phyloP scores from a whole-genome alignment of 805 yeast genomes.

The Starmerella stellata region DNA sequence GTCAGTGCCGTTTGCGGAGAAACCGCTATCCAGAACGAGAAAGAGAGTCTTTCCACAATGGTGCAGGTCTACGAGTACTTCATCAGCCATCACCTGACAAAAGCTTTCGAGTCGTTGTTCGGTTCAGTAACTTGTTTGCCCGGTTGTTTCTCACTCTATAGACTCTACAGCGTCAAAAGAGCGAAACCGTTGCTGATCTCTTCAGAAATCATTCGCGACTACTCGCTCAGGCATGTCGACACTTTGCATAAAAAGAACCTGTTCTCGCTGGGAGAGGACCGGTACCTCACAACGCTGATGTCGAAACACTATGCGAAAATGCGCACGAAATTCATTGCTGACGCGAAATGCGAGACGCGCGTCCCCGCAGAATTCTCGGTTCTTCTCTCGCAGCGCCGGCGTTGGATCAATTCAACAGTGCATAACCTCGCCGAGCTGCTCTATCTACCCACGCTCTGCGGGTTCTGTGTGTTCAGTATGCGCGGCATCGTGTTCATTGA shows the following conservation, averaged over 20 bases:
- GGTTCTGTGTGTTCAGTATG: conserved; percentile 44
- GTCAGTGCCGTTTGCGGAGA: conserved; percentile 49
- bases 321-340: conserved; percentile 37
- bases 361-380: conserved; percentile 59
- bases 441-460: conserved; percentile 40
- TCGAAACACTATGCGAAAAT: conserved; percentile 38
- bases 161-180: conserved; percentile 31
- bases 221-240: conserved; percentile 37
- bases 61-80: conserved; percentile 48
- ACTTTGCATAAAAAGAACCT: conserved; percentile 44
- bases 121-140: conserved; percentile 51
- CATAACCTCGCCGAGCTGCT: conserved; percentile 43
- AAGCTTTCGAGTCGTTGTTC: conserved; percentile 43
- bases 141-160: conserved; percentile 45
- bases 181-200: conserved; percentile 41
- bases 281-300: conserved; percentile 41
- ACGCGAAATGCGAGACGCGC: conserved; percentile 40
- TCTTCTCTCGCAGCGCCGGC: conserved; percentile 82
- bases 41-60: conserved; percentile 37
- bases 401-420: conserved; percentile 52
- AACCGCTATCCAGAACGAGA: conserved; percentile 40
- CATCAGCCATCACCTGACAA: conserved; percentile 45
- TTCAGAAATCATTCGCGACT: conserved; percentile 41
- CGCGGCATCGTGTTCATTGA: conserved; percentile 41
- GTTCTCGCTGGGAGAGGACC: conserved; percentile 44